Evolutionary conservation across 495 filamentous ascomycete species (phyloP), one percentile per base, ranked within the genome.

Genomic region (Bryoglossum gracile): DNA sequence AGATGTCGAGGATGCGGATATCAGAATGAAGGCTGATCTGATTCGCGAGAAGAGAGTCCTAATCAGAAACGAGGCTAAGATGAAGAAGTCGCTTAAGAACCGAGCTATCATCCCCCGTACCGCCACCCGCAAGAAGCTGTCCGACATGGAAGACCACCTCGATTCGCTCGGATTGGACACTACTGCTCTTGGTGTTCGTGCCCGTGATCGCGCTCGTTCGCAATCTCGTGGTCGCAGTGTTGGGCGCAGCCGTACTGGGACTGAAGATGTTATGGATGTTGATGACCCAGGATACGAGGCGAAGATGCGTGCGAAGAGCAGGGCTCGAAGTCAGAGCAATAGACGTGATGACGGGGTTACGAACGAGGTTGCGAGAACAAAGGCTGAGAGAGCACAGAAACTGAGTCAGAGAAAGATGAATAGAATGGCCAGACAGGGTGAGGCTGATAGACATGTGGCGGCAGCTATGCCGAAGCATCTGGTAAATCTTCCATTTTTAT

Each of bases 331-430:
- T 65, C 81, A 86, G 70, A 85, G 81, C 30, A 91, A 96, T 69
- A 78, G 92, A 64, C 73, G 85, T 32, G 78, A 86, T 25, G 91
- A 95, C 47, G 92, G 92, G 71, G 78, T 89, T 10, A 68, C 65
- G 36, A 72, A 80, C 48, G 71, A 70, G 58, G 64, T 61, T 33
- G 70, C 75, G 24, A 76, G 88, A 51, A 77, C 69, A 19, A 89
- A 89, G 74, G 89, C 86, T 14, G 94, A 96, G 65, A 81, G 82
- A 57, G 66, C 89, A 62, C 73, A 76, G 56, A 97, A 95, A 76
- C 66, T 98, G 60, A 75, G 82, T 55, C 92, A 98, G 81, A 88
- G 89, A 77, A 87, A 88, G 82, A 96, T 94, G 89, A 97, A 98
- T 72, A 76, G 91, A 51, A 91, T 94, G 86, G 92, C 92, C 35